A percentile compares a stretch with the other conserved stretches of the same genome.
These are phyloP conservation scores for Suhomyces ambrosiae DNA, from an alignment of 1,139 yeast genomes.

Conservation along the genomic window DNA sequence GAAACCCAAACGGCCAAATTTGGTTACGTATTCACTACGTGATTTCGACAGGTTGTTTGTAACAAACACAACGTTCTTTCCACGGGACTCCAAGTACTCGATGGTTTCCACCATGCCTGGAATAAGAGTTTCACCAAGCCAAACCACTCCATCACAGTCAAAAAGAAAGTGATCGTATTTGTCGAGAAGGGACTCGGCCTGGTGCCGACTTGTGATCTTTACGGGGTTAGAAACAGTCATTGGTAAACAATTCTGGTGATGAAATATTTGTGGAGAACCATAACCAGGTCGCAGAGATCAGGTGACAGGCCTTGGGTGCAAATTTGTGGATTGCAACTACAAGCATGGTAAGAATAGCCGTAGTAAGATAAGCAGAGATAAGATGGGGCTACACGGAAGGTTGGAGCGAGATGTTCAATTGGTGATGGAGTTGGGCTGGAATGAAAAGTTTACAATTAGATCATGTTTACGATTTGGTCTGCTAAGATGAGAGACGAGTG, in stretches of 20 bases:
- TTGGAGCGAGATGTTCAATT: no score
- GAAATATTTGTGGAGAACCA: background rate
- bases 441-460: no score
- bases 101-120: constrained; percentile 75
- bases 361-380: no score
- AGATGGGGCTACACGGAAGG: no score
- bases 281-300: no score
- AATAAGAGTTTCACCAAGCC: constrained; percentile 77
- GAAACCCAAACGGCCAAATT: constrained; percentile 38
- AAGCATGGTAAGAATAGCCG: constrained; percentile 11
- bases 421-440: no score
- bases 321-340: constrained; percentile 8
- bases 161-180: constrained; percentile 80
- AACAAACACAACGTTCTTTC: constrained; percentile 38
- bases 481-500: no score
- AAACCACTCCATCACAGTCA: constrained; percentile 93
- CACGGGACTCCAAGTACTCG: constrained; percentile 46
- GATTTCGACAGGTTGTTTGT: constrained; percentile 46
- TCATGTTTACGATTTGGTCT: no score
- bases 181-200: constrained; percentile 55
- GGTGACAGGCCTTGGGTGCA: constrained; percentile 9
- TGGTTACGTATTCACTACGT: constrained; percentile 33
- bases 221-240: constrained; percentile 9
- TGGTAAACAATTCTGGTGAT: no score
- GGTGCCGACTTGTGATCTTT: constrained; percentile 3